Evolutionary conservation across 1,284 basidiomycete species (phyloP).

Genomic region (Phenoliferia sp.): DNA sequence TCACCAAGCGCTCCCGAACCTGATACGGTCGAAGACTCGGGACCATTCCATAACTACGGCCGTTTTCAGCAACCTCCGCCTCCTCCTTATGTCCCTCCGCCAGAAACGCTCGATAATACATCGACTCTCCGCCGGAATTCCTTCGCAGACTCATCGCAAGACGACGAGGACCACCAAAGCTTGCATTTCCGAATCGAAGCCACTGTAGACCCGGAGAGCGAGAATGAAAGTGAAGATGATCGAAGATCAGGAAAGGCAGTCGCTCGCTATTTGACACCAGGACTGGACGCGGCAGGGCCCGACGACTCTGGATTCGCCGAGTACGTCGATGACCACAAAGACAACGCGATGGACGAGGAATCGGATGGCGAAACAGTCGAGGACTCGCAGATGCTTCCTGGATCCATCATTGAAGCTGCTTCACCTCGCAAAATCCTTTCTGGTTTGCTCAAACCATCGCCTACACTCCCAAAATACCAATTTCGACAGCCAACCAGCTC

Average conservation of each 20-base stretch:
- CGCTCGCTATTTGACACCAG: background rate
- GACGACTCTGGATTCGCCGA: conserved; percentile 25
- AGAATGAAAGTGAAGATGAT: background rate
- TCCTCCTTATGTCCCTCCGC: background rate
- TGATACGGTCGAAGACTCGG: background rate
- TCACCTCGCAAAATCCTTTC: conserved; percentile 5
- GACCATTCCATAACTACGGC: background rate
- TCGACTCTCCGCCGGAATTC: background rate
- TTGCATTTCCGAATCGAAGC: background rate
- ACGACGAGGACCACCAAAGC: background rate
- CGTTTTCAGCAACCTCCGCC: background rate
- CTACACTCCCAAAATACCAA: background rate
- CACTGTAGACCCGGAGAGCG: background rate
- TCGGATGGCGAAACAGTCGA: background rate
- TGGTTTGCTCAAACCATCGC: conserved; percentile 16
- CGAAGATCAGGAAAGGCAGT: background rate
- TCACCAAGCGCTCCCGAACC: background rate
- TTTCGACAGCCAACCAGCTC: background rate
- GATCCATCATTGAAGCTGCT: background rate
- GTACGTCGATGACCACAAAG: background rate
- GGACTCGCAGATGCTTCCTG: background rate
- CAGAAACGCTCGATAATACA: background rate
- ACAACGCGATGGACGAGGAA: background rate
- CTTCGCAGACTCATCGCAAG: background rate
- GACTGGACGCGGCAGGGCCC: background rate